Percentiles rank a stretch among this genome's conserved stretches.
Evolutionary conservation across 305 asterid species (phyloP).

Genomic region (Solanum hybrid): DNA sequence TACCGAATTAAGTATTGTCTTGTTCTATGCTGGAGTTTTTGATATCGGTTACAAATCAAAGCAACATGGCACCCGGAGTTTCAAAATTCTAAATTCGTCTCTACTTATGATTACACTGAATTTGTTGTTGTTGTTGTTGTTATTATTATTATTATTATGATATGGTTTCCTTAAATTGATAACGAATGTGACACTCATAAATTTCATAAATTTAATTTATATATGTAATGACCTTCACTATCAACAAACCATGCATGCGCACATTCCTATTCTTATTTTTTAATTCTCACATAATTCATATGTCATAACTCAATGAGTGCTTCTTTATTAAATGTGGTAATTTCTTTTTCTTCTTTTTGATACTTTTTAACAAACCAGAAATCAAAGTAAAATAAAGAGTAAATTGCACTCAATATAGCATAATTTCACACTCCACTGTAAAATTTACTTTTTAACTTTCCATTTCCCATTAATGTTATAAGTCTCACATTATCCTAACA

Average conservation of each 20-base stretch:
- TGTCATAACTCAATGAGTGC: constrained; percentile 1
- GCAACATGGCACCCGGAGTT: no score
- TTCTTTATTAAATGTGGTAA: not conserved
- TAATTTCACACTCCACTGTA: not conserved
- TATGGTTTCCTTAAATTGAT: not conserved
- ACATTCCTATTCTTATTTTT: not conserved
- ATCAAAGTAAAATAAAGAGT: not conserved
- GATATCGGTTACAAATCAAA: not conserved
- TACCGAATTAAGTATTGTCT: not conserved
- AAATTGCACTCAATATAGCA: constrained; percentile 1
- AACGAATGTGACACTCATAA: not conserved
- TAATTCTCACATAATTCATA: not conserved
- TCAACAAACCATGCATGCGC: not conserved
- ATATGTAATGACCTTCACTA: not conserved
- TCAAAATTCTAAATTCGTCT: no score
- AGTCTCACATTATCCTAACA: not conserved
- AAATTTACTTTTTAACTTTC: not conserved
- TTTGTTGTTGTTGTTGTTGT: rapidly evolving
- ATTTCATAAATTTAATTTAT: not conserved
- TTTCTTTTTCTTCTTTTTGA: not conserved
- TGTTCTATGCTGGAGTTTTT: not conserved
- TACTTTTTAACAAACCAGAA: not conserved
- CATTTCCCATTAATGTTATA: not conserved
- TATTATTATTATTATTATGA: not conserved
- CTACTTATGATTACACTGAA: not conserved